These are phyloP conservation scores for Tetrapyrgos nigripes DNA, from an alignment of 1,284 basidiomycete genomes.

Conservation along the genomic window DNA sequence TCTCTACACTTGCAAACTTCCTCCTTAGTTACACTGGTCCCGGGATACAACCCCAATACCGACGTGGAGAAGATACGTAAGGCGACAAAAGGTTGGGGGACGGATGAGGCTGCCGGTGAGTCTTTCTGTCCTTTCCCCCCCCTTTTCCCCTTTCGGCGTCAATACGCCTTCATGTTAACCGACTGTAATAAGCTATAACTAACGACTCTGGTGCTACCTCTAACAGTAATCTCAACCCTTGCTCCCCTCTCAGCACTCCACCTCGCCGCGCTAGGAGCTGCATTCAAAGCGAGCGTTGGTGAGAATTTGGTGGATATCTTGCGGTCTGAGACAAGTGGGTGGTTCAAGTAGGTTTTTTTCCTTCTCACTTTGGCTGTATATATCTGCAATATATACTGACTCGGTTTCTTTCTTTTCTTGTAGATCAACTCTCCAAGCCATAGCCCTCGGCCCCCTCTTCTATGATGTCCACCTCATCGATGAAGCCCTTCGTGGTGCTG, in stretches of 20 bases:
- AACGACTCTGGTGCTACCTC: background rate
- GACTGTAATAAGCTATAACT: background rate
- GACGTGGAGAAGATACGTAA: no score
- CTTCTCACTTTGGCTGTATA: no score
- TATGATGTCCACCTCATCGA: slow-evolving; percentile 46
- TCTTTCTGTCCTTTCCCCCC: background rate
- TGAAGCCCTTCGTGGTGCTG: slow-evolving; percentile 36
- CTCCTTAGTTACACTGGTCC: no score
- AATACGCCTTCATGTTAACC: no score
- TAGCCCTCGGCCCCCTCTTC: no score
- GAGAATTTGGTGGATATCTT: slow-evolving; percentile 37
- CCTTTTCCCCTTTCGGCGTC: no score
- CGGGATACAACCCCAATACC: no score
- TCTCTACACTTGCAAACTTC: no score
- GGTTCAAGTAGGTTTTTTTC: no score
- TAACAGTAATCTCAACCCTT: slow-evolving; percentile 39
- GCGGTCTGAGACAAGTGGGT: slow-evolving; percentile 33
- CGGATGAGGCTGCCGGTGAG: slow-evolving; percentile 28
- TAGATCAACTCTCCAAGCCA: slow-evolving; percentile 42
- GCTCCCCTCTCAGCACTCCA: slow-evolving; percentile 38
- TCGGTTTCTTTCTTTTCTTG: background rate
- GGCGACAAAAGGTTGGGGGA: slow-evolving; percentile 38
- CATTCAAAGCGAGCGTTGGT: slow-evolving; percentile 36
- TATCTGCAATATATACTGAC: no score
- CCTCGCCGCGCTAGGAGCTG: slow-evolving; percentile 43